These are phyloP conservation scores for Arabidopsis thaliana DNA, from an alignment of 345 rosid species.

Conservation along the genomic window TAIR10.1 NC_003075.7:16098001-16098500, in stretches of 20 bases:
- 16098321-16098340: slow-evolving; percentile 48
- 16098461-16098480: slow-evolving; percentile 96
- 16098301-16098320: neutral
- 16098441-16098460: slow-evolving; percentile 85
- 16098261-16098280: slow-evolving; percentile 13
- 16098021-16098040: neutral
- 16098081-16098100: neutral
- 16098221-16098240: slow-evolving; percentile 16
- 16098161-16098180: neutral
- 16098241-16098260: slow-evolving; percentile 10
- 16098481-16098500: slow-evolving; percentile 63
- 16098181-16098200: neutral
- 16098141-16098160: neutral
- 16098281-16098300: neutral
- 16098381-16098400: slow-evolving; percentile 67
- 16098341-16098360: slow-evolving; percentile 63
- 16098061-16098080: neutral
- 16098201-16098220: neutral
- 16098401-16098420: slow-evolving; percentile 77
- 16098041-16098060: neutral
- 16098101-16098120: neutral
- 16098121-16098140: neutral
- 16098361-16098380: slow-evolving; percentile 59
- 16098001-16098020: neutral
- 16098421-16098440: slow-evolving; percentile 91